phyloP scores from a whole-genome alignment of 345 rosid genomes.

The Geranium brycei region DNA sequence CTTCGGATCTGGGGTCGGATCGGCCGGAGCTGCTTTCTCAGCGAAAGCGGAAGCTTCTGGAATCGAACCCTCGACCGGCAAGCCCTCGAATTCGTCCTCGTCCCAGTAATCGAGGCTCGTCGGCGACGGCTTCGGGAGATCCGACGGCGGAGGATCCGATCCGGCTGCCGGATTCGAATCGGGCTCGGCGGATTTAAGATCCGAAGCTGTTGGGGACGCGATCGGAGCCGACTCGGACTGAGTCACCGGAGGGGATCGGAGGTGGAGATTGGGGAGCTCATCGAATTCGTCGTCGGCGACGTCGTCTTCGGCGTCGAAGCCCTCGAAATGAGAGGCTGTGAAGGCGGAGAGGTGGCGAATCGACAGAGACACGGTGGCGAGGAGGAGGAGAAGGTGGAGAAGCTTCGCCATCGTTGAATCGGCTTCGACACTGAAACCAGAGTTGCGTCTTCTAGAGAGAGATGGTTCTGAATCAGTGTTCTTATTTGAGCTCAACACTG shows the following conservation, averaged over 20 bases:
- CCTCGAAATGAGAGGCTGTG: conserved; percentile 72
- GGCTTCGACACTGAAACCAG: too few species aligned
- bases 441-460: too few species aligned
- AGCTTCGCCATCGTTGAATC: neutral
- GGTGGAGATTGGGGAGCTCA: conserved; percentile 27
- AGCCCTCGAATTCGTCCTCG: conserved; percentile 92
- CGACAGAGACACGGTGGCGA: conserved; percentile 13
- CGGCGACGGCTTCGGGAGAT: conserved; percentile 19
- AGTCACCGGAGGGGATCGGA: conserved; percentile 48
- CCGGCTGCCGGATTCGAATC: conserved; percentile 13
- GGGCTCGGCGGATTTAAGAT: conserved; percentile 17
- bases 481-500: too few species aligned
- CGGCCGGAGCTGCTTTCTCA: neutral
- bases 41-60: neutral
- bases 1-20: conserved; percentile 18
- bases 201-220: conserved; percentile 7
- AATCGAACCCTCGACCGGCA: conserved; percentile 28
- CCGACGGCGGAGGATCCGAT: conserved; percentile 10
- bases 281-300: conserved; percentile 30
- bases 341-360: conserved; percentile 22
- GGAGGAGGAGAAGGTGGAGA: conserved; percentile 17
- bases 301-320: conserved; percentile 78
- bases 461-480: too few species aligned
- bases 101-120: conserved; percentile 75
- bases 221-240: conserved; percentile 29